Conservation (phyloP, 2,329 filamentous ascomycete genomes). For the Cryphonectria radicalis region DNA sequence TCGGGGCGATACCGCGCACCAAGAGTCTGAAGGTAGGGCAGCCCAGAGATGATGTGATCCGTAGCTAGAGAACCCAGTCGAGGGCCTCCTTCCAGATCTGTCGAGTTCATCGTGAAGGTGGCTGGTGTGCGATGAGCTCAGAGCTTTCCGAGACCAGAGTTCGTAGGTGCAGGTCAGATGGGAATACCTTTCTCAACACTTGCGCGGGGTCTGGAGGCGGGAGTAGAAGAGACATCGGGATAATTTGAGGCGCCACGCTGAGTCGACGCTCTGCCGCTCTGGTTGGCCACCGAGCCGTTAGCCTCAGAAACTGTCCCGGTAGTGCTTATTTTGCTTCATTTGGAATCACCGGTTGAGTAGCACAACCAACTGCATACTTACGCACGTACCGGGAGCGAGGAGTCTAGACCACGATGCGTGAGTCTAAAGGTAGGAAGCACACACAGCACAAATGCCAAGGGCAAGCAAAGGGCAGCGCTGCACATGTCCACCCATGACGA, state of each 20-base stretch:
- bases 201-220: too few relatives aligned
- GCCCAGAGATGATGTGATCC: neutral
- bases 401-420: neutral
- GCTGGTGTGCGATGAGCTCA: neutral
- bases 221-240: neutral
- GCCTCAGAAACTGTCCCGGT: neutral
- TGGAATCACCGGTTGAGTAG: neutral
- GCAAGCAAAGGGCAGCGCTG: neutral
- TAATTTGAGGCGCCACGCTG: neutral
- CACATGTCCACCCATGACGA: neutral
- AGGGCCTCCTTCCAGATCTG: neutral
- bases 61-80: neutral
- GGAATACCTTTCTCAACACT: neutral
- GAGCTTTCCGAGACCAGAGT: neutral
- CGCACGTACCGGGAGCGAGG: neutral
- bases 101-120: conserved; percentile 8
- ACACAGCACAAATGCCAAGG: neutral
- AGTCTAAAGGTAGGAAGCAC: neutral
- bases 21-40: neutral
- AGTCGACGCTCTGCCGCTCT: neutral
- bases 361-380: neutral
- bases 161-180: neutral
- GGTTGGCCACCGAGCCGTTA: neutral
- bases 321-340: neutral
- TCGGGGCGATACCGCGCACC: conserved; percentile 21